Base-by-base conservation (phyloP, 148 eudicot genomes). In the Bassia scoparia region DNA sequence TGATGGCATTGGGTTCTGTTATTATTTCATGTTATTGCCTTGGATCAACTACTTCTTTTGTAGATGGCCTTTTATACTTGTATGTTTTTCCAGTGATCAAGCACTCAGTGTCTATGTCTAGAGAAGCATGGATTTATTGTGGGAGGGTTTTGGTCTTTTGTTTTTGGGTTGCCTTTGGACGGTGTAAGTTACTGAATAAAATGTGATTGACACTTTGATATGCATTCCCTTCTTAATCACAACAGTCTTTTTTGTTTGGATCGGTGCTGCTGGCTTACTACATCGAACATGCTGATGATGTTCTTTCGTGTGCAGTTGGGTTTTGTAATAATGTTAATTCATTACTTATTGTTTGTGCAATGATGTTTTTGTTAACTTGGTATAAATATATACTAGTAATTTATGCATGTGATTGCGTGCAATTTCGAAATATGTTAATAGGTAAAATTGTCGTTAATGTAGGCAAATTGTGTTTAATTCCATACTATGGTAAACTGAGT, bases 1-100 rank as follows among this genome's bases (percentile, higher is more conserved):
- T 80, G 68, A 80, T 66, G 55, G 58, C 59, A 43, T 33, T 29
- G 54, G 6, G 68, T 61, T 74, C 29, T 74, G 61, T 38, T 64
- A 55, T 23, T 31, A 30, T 59, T 48, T 66, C 62, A 2, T 75
- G 50, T 30, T 43, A 55, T 74, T 64, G n/a, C 70, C 11, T 55
- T 43, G 69, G 58, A 56, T 29, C 26, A 16, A 24, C 1, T 20
- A 27, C 50, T 13, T 70, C 27, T 61, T 43, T 65, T 41, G 75
- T 64, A 70, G 67, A 70, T 34, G 37, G 20, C 53, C 35, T 72
- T 59, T 41, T 29, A 41, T 43, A 54, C n/a, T 65, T 55, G 29
- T 20, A 27, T 54, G 53, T 43, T 43, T 23, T 43, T 3, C 21
- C 34, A 12, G 69, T 66, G 52, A 52, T 66, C 68, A 64, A 38